Base-by-base conservation (phyloP, 2,329 filamentous ascomycete species). In the Zasmidium citrigriseum region DNA sequence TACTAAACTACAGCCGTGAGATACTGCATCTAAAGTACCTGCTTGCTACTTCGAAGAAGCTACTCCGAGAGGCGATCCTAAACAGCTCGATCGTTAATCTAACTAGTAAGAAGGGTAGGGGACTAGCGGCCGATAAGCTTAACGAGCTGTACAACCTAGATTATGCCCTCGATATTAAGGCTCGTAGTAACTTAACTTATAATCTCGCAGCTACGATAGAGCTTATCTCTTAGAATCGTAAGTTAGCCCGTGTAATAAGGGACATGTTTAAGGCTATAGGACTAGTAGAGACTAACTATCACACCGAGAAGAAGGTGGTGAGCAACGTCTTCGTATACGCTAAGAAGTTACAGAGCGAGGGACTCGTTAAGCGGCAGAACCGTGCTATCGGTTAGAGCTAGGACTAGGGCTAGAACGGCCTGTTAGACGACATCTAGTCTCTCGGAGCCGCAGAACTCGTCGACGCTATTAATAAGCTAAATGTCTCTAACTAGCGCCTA, bases 161-260 rank as follows among this genome's bases (percentile, higher is more conserved):
- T 10, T 12, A 52, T 12, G 25, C 29, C 14, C 29, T 52, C 38
- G 25, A 25, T 52, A 52, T 4, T 52, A 52, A 22, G 22, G 49
- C 27, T 34, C 27, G 27, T 34, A 34, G 25, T n/a, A 52, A 52
- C 29, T 52, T 27, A n/a, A 52, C 49, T 44, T 52, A 52, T 23
- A 23, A 52, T n/a, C n/a, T 22, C 10, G 10, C 22, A 16, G 20
- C 18, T 18, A 52, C 18, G 18, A 52, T 41, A 41, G 29, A 14
- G 11, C 38, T 23, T 38, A 52, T 21, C 20, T 25, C 25, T 18
- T 23, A 38, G 21, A 44, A 38, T 18, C 29, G 29, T 38, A 34
- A 38, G n/a, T 20, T 18, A 1, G n/a, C 16, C 4, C 25, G 49
- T 20, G 22, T 52, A 20, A 38, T 41, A 22, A 23, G 41, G 29